Base-by-base conservation (phyloP, 495 filamentous ascomycete genomes). In the Penicillium daleae region DNA sequence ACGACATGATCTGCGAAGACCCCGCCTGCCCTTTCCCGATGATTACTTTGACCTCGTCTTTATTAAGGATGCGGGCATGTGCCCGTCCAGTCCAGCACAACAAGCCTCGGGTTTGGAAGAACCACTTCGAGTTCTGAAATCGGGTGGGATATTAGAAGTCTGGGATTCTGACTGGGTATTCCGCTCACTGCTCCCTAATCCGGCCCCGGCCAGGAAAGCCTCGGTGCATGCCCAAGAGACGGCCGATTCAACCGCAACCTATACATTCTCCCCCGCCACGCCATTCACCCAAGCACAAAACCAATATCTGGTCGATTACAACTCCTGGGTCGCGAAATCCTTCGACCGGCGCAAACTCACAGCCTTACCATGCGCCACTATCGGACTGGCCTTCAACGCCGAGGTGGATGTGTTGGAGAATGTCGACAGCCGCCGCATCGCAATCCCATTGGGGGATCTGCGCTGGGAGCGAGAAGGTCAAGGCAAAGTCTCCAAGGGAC, bases 41-140 rank as follows among this genome's bases (percentile, higher is more conserved):
- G 86, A 83, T 24, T 90, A 92, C 72, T 98, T 97, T 73, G 92
- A 97, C 70, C 83, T 96, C 22, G 86, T 98, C 57, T 92, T 97
- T 78, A 85, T 93, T 57, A 96, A 97, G 73, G 93, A 97, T 72
- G 80, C 93, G 65, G 87, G 86, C 42, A 82, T 96, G 72, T 87
- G 86, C 58, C 83, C 83, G 13, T 73, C 85, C 35, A 85, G 86
- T 19, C 84, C 82, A 22, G 82, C 83, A 13, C 83, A 88, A 67
- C 85, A 90, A 40, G 85, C 87, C 35, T 67, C 71, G 8, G 78
- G 93, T 15, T 82, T 96, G 59, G 86, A 89, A 40, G 93, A 97
- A 67, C 88, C 88, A 56, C 74, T 92, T 55, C 89, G 93, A 27
- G 79, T 97, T 17, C 77, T 97, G 44, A 87, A 85, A 65, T 87